Evolutionary conservation across 1,139 yeast genomes (phyloP), one percentile per base, ranked within the genome.

Genomic region (Pichia sp.): DNA sequence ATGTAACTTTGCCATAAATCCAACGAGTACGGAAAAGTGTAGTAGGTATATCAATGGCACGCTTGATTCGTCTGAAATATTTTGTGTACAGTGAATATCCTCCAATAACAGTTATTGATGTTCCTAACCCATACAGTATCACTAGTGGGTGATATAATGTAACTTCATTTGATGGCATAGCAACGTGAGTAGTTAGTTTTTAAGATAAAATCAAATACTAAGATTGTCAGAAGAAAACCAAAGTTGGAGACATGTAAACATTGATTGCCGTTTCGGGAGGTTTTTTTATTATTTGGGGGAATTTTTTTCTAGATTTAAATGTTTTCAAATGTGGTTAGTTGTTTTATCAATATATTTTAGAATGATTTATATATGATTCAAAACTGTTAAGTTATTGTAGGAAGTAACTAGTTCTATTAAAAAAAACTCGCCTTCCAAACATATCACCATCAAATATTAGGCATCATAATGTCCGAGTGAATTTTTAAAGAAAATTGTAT

Each of bases 1-100:
- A 74, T 0, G 96, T 88, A 7, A 91, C 97, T 52, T 77, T 75
- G 0, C 99, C 99, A 53, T 79, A 77, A n/a, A 91, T 60, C 59
- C 76, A 74, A 31, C 75, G 67, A 14, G 65, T 68, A n/a, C 73
- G 70, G 51, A 75, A 73, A 28, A 63, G 63, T 2, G 53, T 46
- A 13, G 59, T 54, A 2, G 81, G 81, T 16, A 79, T 75, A 34
- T 73, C 73, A 18, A 64, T 55, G 1, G 73, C 73, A 18, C 68
- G 67, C 18, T 69, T 66, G 30, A 73, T 68, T 53, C 78, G 72
- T 47, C 62, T 66, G 22, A 76, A 58, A 50, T 69, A 69, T 47
- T 67, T 58, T 28, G 61, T 60, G 60, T 73, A 77, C 3, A 73
- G 60, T 33, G 64, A 56, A 52, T 67, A 68, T 1, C 72, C 65